Evolutionary conservation across 108 stramenopile species (phyloP).

Genomic region (Poteriospumella lacustris): DNA sequence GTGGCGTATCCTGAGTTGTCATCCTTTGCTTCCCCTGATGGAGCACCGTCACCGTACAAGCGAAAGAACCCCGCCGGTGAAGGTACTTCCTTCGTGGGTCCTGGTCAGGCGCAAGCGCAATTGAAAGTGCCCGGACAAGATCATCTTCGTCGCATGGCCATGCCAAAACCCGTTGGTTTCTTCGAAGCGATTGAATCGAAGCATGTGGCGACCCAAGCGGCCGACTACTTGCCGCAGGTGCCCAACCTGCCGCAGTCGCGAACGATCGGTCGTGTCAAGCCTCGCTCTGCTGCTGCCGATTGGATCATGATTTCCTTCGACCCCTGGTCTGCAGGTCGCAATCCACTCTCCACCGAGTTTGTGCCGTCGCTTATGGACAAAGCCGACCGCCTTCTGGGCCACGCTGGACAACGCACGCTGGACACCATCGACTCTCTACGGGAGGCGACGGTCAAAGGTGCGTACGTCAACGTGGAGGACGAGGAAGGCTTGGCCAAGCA

Average conservation of each 20-base stretch:
- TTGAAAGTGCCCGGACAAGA: background rate
- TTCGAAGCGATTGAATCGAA: slow-evolving; percentile 41
- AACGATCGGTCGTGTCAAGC: slow-evolving; percentile 56
- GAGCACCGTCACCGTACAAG: slow-evolving; percentile 3
- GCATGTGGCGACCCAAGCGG: slow-evolving; percentile 46
- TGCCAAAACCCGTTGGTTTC: slow-evolving; percentile 46
- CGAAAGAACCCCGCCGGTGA: background rate
- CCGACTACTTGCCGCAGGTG: slow-evolving; percentile 61
- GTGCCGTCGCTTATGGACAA: slow-evolving; percentile 60
- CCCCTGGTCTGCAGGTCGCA: slow-evolving; percentile 62
- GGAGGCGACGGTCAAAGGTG: background rate
- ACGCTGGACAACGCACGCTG: background rate
- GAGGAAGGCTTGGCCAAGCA: slow-evolving; percentile 16
- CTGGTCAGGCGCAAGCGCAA: background rate
- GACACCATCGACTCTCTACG: slow-evolving; percentile 27
- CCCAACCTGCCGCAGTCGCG: slow-evolving; percentile 60
- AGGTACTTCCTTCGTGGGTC: background rate
- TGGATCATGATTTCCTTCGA: slow-evolving; percentile 58
- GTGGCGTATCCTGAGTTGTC: slow-evolving; percentile 25
- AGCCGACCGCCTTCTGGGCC: slow-evolving; percentile 47
- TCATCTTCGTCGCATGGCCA: slow-evolving; percentile 8
- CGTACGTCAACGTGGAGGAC: background rate
- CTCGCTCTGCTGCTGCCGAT: slow-evolving; percentile 55
- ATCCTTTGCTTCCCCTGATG: background rate
- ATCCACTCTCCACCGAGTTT: slow-evolving; percentile 58